Conservation (phyloP, 352 stramenopile genomes). For the Globisporangium yorkense region DNA sequence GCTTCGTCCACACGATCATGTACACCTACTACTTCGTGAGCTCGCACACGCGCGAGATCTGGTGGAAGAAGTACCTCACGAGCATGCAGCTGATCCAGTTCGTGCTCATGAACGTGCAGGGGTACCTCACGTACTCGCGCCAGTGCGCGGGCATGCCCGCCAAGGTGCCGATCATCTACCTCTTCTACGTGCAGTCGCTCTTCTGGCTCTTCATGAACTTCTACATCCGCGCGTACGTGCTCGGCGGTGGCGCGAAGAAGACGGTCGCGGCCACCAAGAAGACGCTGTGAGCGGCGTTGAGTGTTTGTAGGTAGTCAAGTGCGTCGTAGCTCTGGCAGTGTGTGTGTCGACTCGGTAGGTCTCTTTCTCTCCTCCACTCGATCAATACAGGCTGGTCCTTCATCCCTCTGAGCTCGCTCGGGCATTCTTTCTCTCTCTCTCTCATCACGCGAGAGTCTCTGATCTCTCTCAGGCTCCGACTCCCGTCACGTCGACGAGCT, state of each 20-base stretch:
- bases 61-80: slow-evolving; percentile 97
- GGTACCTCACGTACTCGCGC: slow-evolving; percentile 75
- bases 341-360: too few relatives aligned
- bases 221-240: slow-evolving; percentile 91
- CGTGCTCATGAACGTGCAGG: slow-evolving; percentile 76
- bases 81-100: slow-evolving; percentile 96
- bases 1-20: slow-evolving; percentile 98
- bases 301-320: too few relatives aligned
- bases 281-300: too few relatives aligned
- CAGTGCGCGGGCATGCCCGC: slow-evolving; percentile 77
- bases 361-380: too few relatives aligned
- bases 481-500: background rate
- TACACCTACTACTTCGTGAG: slow-evolving; percentile 99
- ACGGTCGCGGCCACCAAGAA: too few relatives aligned
- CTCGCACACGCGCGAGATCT: slow-evolving; percentile 96
- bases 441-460: too few relatives aligned
- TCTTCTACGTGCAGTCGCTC: slow-evolving; percentile 94
- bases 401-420: too few relatives aligned
- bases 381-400: too few relatives aligned
- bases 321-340: too few relatives aligned
- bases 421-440: too few relatives aligned
- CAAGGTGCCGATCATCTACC: slow-evolving; percentile 87
- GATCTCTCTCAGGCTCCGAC: too few relatives aligned
- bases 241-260: too few relatives aligned
- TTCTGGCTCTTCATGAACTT: slow-evolving; percentile 97